A percentile compares a stretch with the other conserved stretches of the same genome.
Conservation (phyloP, 352 stramenopile species). For the Phytopythium oedochilum region DNA sequence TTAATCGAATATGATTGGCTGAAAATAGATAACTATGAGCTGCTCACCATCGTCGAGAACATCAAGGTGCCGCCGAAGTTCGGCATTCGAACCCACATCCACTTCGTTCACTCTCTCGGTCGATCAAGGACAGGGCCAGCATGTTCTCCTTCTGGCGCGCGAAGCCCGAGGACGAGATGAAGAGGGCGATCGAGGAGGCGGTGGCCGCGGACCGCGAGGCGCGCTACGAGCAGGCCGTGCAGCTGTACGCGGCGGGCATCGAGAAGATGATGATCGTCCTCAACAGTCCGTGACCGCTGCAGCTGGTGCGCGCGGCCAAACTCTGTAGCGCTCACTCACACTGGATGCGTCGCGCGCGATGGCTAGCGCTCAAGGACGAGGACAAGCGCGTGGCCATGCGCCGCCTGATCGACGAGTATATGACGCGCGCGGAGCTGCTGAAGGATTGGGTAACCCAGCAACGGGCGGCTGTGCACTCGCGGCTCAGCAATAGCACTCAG, state of each 20-base stretch:
- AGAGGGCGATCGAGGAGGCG: conserved; percentile 43
- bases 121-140: background rate
- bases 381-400: conserved; percentile 24
- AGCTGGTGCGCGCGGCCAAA: too few relatives aligned
- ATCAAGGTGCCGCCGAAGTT: background rate
- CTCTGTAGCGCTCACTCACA: background rate
- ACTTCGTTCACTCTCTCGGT: too few relatives aligned
- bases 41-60: conserved; percentile 8
- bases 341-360: background rate
- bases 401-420: conserved; percentile 73
- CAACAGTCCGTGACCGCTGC: background rate
- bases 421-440: conserved; percentile 67
- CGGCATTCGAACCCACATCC: background rate
- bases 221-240: conserved; percentile 44
- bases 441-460: conserved; percentile 33
- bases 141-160: conserved; percentile 35
- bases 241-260: conserved; percentile 69
- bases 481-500: background rate
- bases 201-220: conserved; percentile 46
- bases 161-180: conserved; percentile 34
- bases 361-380: conserved; percentile 33
- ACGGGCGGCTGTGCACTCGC: background rate
- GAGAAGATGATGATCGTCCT: conserved; percentile 57
- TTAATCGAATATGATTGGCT: conserved; percentile 9
- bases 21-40: conserved; percentile 7